Base-by-base conservation (phyloP, 2,329 filamentous ascomycete genomes). In the Macrophomina phaseolina region DNA sequence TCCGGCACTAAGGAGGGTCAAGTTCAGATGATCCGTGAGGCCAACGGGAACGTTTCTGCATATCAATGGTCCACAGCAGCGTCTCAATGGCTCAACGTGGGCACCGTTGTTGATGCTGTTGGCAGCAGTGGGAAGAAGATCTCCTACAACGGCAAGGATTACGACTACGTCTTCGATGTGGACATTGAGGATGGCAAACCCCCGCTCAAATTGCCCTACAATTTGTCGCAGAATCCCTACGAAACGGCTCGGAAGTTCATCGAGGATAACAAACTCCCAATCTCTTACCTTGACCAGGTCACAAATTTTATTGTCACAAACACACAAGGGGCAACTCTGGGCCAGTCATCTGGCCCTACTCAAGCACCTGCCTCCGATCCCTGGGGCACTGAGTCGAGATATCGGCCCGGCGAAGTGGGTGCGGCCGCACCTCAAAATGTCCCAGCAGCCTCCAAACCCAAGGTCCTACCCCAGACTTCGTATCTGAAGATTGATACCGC, bases 131-230 rank as follows among this genome's bases (percentile, higher is more conserved):
- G 92, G 11, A 75, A 76, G 11, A 82, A 81, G 64, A 77, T 79
- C 14, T 88, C 88, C 67, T 90, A 94, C 75, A 84, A 91, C 1
- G 94, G 94, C 38, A 88, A 97, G 75, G 91, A 94, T 68, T 99
- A 97, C 77, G 95, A 99, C 76, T 97, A 91, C 73, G 94, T 99
- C 8, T 98, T 98, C 71, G 94, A 97, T 74, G 94, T 97, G 32
- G 94, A 97, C 73, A 96, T 97, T 69, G 92, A 97, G 76, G 94
- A 97, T 73, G 94, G 93, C 63, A 94, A 96, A 74, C 94, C 94
- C 12, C 89, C 94, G 0, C 83, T 98, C 53, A 97, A 97, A 78
- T 84, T 98, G n/a, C 93, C 94, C 0, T 98, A 91, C 80, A 97
- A 98, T 76, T 85, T 94, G 12, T 93, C 91, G 1, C 91, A 97